These are phyloP conservation scores for Fusarium pininemorale DNA, from an alignment of 2,329 filamentous ascomycete genomes.

Conservation along the genomic window DNA sequence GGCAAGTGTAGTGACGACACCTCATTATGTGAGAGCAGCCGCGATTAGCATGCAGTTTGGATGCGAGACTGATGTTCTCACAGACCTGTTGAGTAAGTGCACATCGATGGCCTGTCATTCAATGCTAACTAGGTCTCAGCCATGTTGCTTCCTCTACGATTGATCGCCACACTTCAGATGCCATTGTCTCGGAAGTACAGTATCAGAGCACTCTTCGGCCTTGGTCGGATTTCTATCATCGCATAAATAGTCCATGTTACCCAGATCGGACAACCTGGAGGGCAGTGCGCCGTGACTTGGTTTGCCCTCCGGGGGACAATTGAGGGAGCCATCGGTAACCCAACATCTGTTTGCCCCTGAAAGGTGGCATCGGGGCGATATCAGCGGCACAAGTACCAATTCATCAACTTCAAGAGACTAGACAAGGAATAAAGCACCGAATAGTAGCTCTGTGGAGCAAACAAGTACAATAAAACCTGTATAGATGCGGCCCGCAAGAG, in stretches of 20 bases:
- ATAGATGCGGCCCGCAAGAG: background rate
- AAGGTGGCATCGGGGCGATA: background rate
- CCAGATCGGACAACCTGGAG: no score
- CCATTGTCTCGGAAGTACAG: background rate
- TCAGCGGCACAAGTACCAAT: background rate
- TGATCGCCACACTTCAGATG: background rate
- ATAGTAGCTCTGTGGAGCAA: background rate
- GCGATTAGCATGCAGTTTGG: background rate
- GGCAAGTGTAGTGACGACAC: background rate
- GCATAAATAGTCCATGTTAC: background rate
- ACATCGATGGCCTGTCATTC: background rate
- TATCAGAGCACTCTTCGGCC: background rate
- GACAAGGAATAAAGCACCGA: background rate
- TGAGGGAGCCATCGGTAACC: no score
- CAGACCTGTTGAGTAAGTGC: background rate
- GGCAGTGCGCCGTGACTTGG: no score
- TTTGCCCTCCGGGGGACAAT: no score
- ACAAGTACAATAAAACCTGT: no score
- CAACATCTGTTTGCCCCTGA: no score
- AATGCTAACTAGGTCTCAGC: background rate
- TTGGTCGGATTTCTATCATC: background rate
- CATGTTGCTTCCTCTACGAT: background rate
- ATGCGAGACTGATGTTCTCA: background rate
- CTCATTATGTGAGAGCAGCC: background rate
- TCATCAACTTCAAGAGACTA: no score